Evolutionary conservation across 805 yeast species (phyloP), one percentile per base, ranked within the genome.

Genomic region (Sugiyamaella chiloensis): DNA sequence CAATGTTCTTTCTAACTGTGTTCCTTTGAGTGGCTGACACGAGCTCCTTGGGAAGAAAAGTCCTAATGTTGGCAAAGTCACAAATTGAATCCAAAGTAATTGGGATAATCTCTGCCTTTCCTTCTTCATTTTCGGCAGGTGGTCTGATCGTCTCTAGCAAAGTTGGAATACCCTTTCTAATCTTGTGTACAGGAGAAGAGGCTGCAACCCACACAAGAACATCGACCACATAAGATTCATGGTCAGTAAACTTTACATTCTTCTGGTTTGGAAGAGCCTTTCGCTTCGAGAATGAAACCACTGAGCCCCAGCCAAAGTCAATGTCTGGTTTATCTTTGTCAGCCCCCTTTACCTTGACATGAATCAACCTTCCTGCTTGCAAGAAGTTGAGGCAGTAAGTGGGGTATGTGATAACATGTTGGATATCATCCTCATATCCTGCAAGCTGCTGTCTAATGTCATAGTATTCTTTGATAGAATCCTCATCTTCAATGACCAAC

Each of bases 261-360:
- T 42, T 42, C 21, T 52, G 36, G 17, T 32, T 40, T 23, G 41
- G 56, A 5, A 68, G 64, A 39, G 54, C 51, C 40, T 69, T 67
- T 63, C 98, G 76, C 66, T 88, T 90, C 35, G 78, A 73, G 57
- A 83, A 86, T 40, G 81, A 79, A 8, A 86, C 80, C 9, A 90
- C 93, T 62, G 87, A 85, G 49, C 91, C 96, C 99, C 99, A 93
- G n/a, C 96, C 97, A 63, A 89, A 95, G 52, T 88, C 85, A 40
- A 76, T 66, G 5, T 69, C 71, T 11, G 52, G 53, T 14, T 48
- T 48, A 4, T 52, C 53, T 1, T 52, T 55, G 21, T 53, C 54
- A 24, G 50, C 44, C 12, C 54, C 54, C 21, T 52, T 48, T 42
- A 90, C 73, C 46, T 74, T 74, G 9, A 90, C 79, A 57, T 81